Percentiles rank a stretch among this genome's conserved stretches.
These are phyloP conservation scores for Pseudonitzschia pungens DNA, from an alignment of 108 stramenopile genomes.

Conservation along the genomic window DNA sequence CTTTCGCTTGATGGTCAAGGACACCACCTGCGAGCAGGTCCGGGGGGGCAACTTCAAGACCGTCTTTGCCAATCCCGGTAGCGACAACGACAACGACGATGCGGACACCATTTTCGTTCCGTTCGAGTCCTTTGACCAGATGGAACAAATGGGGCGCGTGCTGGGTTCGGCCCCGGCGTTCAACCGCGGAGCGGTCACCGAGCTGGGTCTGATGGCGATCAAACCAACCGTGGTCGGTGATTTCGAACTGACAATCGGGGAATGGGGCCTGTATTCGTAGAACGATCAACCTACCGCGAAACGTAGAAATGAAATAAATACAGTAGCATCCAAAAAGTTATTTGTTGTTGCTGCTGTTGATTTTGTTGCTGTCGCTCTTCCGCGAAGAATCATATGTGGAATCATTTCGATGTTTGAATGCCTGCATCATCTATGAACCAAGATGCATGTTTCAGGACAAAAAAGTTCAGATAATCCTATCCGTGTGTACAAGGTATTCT, in stretches of 20 bases:
- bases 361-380: no score
- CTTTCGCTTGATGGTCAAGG: conserved; percentile 50
- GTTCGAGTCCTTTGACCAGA: conserved; percentile 42
- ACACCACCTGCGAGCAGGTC: conserved; percentile 44
- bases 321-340: no score
- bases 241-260: conserved; percentile 41
- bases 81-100: background rate
- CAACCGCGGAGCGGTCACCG: conserved; percentile 46
- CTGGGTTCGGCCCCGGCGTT: conserved; percentile 33
- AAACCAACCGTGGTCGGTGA: conserved; percentile 60
- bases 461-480: no score
- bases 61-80: conserved; percentile 52
- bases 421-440: no score
- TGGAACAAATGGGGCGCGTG: conserved; percentile 54
- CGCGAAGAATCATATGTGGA: no score
- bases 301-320: no score
- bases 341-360: no score
- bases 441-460: no score
- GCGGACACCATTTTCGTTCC: conserved; percentile 40
- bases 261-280: conserved; percentile 53
- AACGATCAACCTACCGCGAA: background rate
- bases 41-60: conserved; percentile 50
- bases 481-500: no score
- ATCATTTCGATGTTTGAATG: no score
- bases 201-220: conserved; percentile 59